Base-by-base conservation (phyloP, 116 monocot species). In the Trichopus zeylanicus region DNA sequence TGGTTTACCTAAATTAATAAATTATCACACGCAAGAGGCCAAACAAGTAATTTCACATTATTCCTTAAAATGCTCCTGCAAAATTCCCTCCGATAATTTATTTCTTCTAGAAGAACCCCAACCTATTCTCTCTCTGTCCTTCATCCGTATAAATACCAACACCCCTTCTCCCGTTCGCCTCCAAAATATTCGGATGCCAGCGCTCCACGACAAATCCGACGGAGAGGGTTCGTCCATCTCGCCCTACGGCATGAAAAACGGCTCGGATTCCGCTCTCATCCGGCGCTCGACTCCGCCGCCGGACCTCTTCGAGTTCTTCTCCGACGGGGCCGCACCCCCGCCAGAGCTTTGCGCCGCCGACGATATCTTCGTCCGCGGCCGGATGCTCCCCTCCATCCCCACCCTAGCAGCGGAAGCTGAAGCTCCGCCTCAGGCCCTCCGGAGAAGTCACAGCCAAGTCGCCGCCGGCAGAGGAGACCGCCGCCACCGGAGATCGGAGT, bases 261-360 rank as follows among this genome's bases (percentile, higher is more conserved):
- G 22, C 56, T 46, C n/a, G 4, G 29, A 39, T 37, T 5, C 15
- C 56, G 22, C 32, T 26, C 26, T 9, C 21, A 8, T 34, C 28
- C 10, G 6, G 29, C 26, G 26, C 18, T 39, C 38, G 2, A 3
- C 20, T 27, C 31, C 47, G 1, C 31, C 29, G 1, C 18, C 6
- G 23, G 54, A 62, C 34, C 26, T 24, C 33, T 53, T 70, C 59
- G 54, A 59, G 18, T 68, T 78, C 72, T 51, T 46, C 52, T 72
- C 67, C 47, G 13, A 6, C 42, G 0, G 16, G 47, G 62, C 62
- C 23, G 19, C 27, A 16, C n/a, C 58, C 20, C 6, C 38, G 13
- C 2, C 25, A 10, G 71, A 60, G 38, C 55, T 70, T 35, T 63
- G 51, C 55, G 21, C 64, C 29, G 72, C 72, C 37, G 68, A 53